Base-by-base conservation (phyloP, 768 basidiomycete genomes). In the Gyrodon lividus region DNA sequence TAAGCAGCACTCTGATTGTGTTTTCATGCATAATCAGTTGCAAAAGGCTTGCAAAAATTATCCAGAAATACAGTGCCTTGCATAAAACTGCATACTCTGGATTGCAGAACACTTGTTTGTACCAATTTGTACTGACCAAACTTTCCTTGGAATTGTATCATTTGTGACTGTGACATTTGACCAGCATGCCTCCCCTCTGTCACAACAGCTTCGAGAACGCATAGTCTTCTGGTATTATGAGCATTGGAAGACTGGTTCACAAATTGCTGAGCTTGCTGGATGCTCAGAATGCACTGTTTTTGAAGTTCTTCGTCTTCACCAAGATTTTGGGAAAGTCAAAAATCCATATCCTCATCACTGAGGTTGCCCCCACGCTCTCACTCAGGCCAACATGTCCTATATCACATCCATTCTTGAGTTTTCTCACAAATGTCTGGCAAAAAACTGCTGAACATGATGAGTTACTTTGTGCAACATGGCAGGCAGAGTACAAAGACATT, bases 401-500 rank as follows among this genome's bases (percentile, higher is more conserved):
- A 43, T 72, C 17, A 17, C 42, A 0, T 37, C 59, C 24, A 43
- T 67, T 5, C 24, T 70, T 2, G 47, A 61, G 37, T 20, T 35
- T 26, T 42, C 40, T 14, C 48, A 30, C 13, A 48, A 30, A 40
- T 22, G 24, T 14, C 20, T 28, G 17, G 38, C 30, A 16, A 39
- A 28, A 20, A 10, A 26, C 49, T 13, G n/a, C 38, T 23, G 23
- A 41, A 19, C 23, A 24, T 17, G 64, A 73, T 51, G 67, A 73
- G 43, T 20, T 58, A 9, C 38, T 67, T 4, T 51, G 63, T 9
- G 60, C 65, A 3, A 57, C 53, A 3, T 68, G 48, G 64, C 58
- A 59, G 53, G 41, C 30, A 17, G 30, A 30, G n/a, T 35, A 46
- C 34, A 30, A 30, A 6, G n/a, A 46, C 30, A 31, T 61, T 22